Base-by-base conservation (phyloP, 805 yeast genomes). In the Lipomyces anomalus region DNA sequence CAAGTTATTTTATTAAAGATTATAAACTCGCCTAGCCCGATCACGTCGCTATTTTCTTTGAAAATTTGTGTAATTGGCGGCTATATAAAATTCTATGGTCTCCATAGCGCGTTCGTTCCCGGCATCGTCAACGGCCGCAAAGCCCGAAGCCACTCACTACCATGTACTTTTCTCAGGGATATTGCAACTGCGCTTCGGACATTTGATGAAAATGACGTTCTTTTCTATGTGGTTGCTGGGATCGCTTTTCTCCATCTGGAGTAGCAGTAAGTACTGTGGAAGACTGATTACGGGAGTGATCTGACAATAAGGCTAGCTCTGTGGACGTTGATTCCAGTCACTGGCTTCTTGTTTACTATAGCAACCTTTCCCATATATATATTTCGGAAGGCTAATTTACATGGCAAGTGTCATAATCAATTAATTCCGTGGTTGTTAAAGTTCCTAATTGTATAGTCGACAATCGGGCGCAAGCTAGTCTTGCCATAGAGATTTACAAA, bases 331-430 rank as follows among this genome's bases (percentile, higher is more conserved):
- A 3, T 42, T 35, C 47, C 60, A 22, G 4, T 47, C 35, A 7
- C 33, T 16, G 38, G 56, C 6, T 4, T 32, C 7, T 21, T 26
- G 3, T 22, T 53, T 6, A 26, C 40, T 13, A 22, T 29, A 3
- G 30, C 53, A 2, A 23, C 53, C 18, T 52, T 57, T 26, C 36
- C 48, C 11, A 18, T 57, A 4, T 52, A 43, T 22, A 32, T 57
- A 6, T 28, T 50, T n/a, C 51, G 59, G 20, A 56, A 56, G 33
- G 55, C 61, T 16, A 44, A 54, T 30, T 39, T 57, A 11, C 53
- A 44, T 28, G 44, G 56, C 52, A 48, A 34, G 37, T 34, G 32
- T 13, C 16, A 28, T 28, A 13, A 16, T 28, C 32, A 28, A 13
- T 3, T 13, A n/a, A 17, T 13, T n/a, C 38, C 13, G 3, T 18